A percentile compares a stretch with the other conserved stretches of the same genome.
Conservation (phyloP, 148 eudicot genomes). For the Rhododendron henanense region DNA sequence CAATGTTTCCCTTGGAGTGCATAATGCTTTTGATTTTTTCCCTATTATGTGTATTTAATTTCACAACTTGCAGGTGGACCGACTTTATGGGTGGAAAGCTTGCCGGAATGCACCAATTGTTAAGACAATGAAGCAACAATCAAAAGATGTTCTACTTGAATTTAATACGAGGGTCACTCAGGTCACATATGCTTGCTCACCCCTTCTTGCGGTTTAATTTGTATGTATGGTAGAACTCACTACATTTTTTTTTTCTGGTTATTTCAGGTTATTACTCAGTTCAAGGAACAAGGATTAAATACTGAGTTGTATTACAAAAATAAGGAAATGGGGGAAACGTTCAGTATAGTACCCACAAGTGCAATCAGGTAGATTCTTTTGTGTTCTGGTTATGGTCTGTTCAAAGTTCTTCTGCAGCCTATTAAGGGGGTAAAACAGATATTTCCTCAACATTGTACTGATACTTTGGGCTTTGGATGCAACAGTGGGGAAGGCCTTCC, state of each 20-base stretch:
- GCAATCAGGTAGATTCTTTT: constrained; percentile 62
- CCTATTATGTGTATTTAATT: constrained; percentile 6
- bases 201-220: not conserved
- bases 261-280: constrained; percentile 66
- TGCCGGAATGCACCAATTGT: constrained; percentile 69
- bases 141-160: constrained; percentile 69
- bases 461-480: constrained; percentile 10
- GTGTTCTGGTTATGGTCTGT: not conserved
- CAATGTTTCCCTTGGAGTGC: constrained; percentile 2
- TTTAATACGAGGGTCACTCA: constrained; percentile 63
- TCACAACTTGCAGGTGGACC: constrained; percentile 57
- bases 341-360: constrained; percentile 87
- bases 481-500: constrained; percentile 91
- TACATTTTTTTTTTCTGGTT: not conserved
- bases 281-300: constrained; percentile 87
- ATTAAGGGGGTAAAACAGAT: not conserved
- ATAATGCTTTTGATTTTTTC: not conserved
- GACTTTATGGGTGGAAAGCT: constrained; percentile 87
- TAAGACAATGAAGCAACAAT: constrained; percentile 79
- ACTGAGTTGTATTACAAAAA: constrained; percentile 88
- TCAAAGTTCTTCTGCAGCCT: not conserved
- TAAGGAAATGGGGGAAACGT: constrained; percentile 96
- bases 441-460: not conserved
- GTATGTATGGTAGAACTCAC: not conserved
- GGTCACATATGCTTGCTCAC: constrained; percentile 33